phyloP scores from a whole-genome alignment of 129 eudicot species.

The Smallanthus sonchifolius region DNA sequence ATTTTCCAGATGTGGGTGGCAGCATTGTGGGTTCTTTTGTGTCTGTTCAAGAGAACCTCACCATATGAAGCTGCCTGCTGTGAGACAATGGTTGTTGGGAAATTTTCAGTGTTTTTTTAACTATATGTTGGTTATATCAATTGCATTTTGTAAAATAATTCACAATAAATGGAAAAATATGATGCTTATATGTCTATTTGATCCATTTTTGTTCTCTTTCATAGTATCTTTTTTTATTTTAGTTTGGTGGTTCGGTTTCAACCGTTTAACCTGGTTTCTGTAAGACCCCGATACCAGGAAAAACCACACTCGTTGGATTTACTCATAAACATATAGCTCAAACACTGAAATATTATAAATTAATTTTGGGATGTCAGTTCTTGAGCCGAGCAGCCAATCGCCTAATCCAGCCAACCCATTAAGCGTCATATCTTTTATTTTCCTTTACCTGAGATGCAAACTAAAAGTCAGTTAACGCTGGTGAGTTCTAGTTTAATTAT shows the following conservation, averaged over 20 bases:
- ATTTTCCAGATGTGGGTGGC: conserved; percentile 47
- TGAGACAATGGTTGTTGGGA: not conserved
- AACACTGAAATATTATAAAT: too few relatives aligned
- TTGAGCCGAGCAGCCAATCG: too few relatives aligned
- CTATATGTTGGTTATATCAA: not conserved
- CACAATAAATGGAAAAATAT: not conserved
- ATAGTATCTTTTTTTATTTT: not conserved
- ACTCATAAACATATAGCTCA: too few relatives aligned
- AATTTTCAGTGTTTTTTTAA: not conserved
- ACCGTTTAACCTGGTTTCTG: not conserved
- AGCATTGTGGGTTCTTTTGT: conserved; percentile 36
- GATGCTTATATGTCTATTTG: not conserved
- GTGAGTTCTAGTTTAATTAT: too few relatives aligned
- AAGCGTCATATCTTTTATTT: too few relatives aligned
- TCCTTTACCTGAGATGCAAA: too few relatives aligned
- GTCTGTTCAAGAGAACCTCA: conserved; percentile 38
- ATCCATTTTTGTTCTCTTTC: not conserved
- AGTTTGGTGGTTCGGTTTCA: not conserved
- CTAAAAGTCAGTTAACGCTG: too few relatives aligned
- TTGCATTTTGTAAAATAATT: not conserved
- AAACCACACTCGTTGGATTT: too few relatives aligned
- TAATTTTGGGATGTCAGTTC: too few relatives aligned
- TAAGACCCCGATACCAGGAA: too few relatives aligned
- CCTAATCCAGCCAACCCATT: too few relatives aligned
- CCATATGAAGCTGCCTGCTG: conserved; percentile 18